phyloP scores from a whole-genome alignment of 1,139 yeast species.

The Zhuliangozyma parablackwelliae region DNA sequence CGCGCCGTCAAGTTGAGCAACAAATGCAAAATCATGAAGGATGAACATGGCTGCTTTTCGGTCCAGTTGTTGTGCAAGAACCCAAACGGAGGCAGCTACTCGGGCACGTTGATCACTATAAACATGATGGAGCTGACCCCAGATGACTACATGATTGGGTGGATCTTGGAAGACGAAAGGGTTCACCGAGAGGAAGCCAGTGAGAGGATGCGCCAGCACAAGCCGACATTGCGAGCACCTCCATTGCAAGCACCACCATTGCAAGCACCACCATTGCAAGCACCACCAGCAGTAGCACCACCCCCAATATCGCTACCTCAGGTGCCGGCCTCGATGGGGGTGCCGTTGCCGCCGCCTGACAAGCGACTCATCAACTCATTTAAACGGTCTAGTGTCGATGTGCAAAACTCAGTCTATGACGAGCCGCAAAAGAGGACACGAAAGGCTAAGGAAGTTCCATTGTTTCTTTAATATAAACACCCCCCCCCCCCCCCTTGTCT shows the following conservation, averaged over 20 bases:
- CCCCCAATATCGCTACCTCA: too few species aligned
- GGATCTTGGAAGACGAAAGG: conserved; percentile 10
- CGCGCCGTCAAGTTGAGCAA: conserved; percentile 54
- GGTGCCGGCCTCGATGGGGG: too few species aligned
- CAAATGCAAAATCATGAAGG: conserved; percentile 58
- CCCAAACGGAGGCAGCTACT: conserved; percentile 28
- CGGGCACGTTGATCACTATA: conserved; percentile 62
- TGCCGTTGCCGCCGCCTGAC: too few species aligned
- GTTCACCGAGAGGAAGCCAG: conserved; percentile 1
- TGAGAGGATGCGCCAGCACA: too few species aligned
- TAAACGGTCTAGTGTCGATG: conserved; percentile 1
- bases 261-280: too few species aligned
- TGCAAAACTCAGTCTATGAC: conserved; percentile 2
- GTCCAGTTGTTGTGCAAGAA: conserved; percentile 41
- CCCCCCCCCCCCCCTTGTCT: neutral
- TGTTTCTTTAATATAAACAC: neutral
- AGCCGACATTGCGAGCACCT: too few species aligned
- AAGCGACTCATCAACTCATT: neutral
- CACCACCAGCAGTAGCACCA: too few species aligned
- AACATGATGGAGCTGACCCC: conserved; percentile 45
- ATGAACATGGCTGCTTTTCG: conserved; percentile 49
- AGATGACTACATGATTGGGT: conserved; percentile 12
- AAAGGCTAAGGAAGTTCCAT: neutral
- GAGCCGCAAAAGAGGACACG: neutral
- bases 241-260: too few species aligned